Evolutionary conservation across 164 flowering plant genomes (phyloP), one percentile per base, ranked within the genome.

Genomic region (Vitis rupestris): DNA sequence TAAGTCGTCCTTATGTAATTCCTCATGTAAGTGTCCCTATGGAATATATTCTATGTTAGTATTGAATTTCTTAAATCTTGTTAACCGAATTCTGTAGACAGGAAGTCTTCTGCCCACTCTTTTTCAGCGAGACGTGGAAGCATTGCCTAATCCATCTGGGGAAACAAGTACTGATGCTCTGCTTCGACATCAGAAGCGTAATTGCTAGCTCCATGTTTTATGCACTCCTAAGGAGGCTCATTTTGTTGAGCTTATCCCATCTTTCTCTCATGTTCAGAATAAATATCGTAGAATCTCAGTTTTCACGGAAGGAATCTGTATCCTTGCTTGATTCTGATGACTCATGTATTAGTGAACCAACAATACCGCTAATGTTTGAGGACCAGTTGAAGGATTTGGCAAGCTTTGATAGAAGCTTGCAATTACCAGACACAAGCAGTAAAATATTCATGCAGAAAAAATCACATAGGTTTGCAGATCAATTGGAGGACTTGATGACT

Each of bases 111-210:
- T 64, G 59, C 59, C 58, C 44, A 63, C 71, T 58, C 76, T 11
- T 2, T 37, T 50, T 70, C 88, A 83, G 53, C 84, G 50, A 15
- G 95, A 89, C 83, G 75, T 88, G 92, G 98, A 93, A 75, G 83
- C 87, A 64, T 59, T 86, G 69, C 95, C 97, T 58, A 88, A 87
- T 76, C 85, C 75, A 70, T 75, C 85, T 74, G 97, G 86, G 72
- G 92, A 87, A 74, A 64, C 88, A 52, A 88, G 67, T 66, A 64
- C 79, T 0, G 97, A 88, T 74, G 50, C 31, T 62, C 76, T 93
- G 66, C 93, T 93, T 72, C 87, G 93, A 52, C 87, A 75, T 75
- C 84, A 89, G 76, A 93, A 93, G 72, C 93, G 94, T 67, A 89
- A 27, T 76, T 90, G 97, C 83, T 93, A 87, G 79, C 72, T 80